phyloP scores from a whole-genome alignment of 176 grass and related monocot species.

The Tillandsia leiboldiana region DNA sequence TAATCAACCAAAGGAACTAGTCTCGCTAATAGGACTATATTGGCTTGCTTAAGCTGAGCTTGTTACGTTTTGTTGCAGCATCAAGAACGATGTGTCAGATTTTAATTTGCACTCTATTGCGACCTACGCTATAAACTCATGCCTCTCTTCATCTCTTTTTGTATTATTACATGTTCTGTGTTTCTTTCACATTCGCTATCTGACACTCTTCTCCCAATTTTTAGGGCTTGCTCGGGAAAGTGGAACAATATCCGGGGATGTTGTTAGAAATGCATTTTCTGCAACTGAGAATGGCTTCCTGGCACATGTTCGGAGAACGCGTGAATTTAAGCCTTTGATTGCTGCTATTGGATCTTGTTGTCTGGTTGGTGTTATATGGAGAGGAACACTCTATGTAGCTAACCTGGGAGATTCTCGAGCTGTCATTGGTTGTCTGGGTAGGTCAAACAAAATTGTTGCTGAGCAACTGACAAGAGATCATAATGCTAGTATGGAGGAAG shows the following conservation, averaged over 20 bases:
- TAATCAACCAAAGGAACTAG: too few relatives aligned
- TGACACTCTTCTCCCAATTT: background rate
- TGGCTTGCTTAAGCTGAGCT: too few relatives aligned
- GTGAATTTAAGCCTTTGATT: conserved; percentile 80
- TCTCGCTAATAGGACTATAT: too few relatives aligned
- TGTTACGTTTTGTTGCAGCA: too few relatives aligned
- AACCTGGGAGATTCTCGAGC: conserved; percentile 93
- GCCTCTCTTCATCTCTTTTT: too few relatives aligned
- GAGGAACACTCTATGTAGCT: conserved; percentile 71
- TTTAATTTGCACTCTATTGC: too few relatives aligned
- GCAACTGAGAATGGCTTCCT: conserved; percentile 89
- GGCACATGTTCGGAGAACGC: conserved; percentile 72
- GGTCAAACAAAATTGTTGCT: conserved; percentile 55
- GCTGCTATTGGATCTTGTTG: conserved; percentile 87
- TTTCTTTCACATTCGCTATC: background rate
- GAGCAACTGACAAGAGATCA: conserved; percentile 92
- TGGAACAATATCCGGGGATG: conserved; percentile 75
- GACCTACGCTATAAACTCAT: too few relatives aligned
- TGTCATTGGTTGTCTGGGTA: conserved; percentile 54
- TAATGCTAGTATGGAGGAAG: conserved; percentile 82
- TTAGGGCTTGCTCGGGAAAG: conserved; percentile 63
- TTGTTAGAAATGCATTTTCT: conserved; percentile 76
- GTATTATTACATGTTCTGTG: too few relatives aligned
- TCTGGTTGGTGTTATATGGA: conserved; percentile 80
- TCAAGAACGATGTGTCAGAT: too few relatives aligned